These are phyloP conservation scores for Trichoderma koningii DNA, from an alignment of 2,329 filamentous ascomycete species.

Conservation along the genomic window DNA sequence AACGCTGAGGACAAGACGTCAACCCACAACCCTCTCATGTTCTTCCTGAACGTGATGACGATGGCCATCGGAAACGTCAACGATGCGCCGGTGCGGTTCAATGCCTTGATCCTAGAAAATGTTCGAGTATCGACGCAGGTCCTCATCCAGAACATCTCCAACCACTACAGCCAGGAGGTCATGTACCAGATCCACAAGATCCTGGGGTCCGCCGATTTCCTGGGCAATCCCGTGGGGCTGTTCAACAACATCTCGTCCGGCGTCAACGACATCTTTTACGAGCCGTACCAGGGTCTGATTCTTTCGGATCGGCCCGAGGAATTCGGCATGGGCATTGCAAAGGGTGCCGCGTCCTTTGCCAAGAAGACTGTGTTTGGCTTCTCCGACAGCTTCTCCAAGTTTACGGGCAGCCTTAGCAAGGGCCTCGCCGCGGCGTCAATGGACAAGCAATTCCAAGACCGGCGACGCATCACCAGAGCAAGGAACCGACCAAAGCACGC, in stretches of 20 bases:
- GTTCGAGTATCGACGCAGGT: constrained; percentile 85
- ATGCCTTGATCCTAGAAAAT: constrained; percentile 92
- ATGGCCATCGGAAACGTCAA: constrained; percentile 99
- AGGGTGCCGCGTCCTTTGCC: constrained; percentile 93
- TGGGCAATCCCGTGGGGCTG: constrained; percentile 93
- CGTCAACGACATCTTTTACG: constrained; percentile 97
- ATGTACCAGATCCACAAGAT: constrained; percentile 97
- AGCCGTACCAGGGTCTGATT: constrained; percentile 96
- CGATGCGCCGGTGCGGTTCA: constrained; percentile 90
- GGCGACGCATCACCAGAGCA: constrained; percentile 87
- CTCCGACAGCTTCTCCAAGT: constrained; percentile 95
- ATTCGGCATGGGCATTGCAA: constrained; percentile 90
- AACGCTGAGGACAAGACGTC: constrained; percentile 95
- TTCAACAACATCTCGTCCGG: constrained; percentile 99
- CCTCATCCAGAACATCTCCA: constrained; percentile 81
- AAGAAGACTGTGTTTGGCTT: constrained; percentile 99
- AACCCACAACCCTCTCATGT: constrained; percentile 93
- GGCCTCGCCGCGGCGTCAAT: constrained; percentile 92
- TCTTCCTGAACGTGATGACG: constrained; percentile 96
- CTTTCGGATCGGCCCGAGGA: constrained; percentile 95
- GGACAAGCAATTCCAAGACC: constrained; percentile 98
- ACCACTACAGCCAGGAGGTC: constrained; percentile 95
- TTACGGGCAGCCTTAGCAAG: constrained; percentile 96
- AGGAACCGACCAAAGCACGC: constrained; percentile 96
- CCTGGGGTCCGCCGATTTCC: constrained; percentile 92